These are phyloP conservation scores for Neofusicoccum parvum DNA, from an alignment of 2,329 filamentous ascomycete genomes.

Conservation along the genomic window DNA sequence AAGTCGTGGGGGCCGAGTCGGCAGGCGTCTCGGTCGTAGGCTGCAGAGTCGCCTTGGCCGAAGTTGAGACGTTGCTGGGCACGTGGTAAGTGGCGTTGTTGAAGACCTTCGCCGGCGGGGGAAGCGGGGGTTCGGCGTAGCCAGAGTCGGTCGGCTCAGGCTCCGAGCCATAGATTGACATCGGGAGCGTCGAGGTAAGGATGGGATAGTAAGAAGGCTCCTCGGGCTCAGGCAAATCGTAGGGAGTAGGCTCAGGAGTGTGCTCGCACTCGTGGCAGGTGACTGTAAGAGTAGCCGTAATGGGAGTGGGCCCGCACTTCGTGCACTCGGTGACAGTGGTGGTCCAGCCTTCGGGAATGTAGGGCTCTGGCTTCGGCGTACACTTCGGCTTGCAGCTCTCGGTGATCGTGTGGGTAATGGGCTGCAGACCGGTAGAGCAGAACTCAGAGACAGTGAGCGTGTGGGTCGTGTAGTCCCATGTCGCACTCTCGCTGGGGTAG, in stretches of 20 bases:
- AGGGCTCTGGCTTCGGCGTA: not conserved
- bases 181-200: not conserved
- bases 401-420: constrained; percentile 1
- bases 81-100: not conserved
- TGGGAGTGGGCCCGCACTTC: not conserved
- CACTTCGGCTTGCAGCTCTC: constrained; percentile 1
- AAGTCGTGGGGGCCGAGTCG: not conserved
- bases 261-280: not conserved
- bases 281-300: constrained; percentile 3
- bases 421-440: not conserved
- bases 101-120: not conserved
- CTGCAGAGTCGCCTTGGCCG: not conserved
- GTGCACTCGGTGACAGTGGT: not conserved
- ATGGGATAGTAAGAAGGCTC: not conserved
- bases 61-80: not conserved
- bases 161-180: not conserved
- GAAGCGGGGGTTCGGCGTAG: not conserved
- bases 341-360: not conserved
- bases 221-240: not conserved
- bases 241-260: not conserved
- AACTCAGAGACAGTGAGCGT: constrained; percentile 6
- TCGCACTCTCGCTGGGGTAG: not conserved
- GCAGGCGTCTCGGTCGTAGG: not conserved
- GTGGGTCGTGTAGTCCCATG: not conserved
- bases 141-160: not conserved